Base-by-base conservation (phyloP, 2,329 filamentous ascomycete genomes). In the Orbilia ellipsospora region DNA sequence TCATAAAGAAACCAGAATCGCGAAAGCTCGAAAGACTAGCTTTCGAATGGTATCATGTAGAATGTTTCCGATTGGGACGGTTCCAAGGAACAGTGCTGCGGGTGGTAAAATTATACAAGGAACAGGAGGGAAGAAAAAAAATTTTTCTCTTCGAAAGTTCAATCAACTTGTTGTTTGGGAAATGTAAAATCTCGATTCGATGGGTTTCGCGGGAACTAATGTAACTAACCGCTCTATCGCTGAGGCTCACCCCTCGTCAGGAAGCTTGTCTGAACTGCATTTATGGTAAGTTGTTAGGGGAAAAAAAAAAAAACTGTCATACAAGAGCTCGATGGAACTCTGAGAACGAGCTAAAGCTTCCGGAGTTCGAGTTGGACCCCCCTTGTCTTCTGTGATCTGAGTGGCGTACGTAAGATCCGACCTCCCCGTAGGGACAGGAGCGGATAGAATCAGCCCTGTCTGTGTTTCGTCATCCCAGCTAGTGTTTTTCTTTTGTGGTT, bases 381-480 rank as follows among this genome's bases (percentile, higher is more conserved):
- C 36, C 63, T 28, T 59, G 36, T 26, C 26, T 8, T 23, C 6
- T 18, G 48, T 15, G n/a, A 31, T 36, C 8, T 61, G 10, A 36
- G 57, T 36, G 57, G 48, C n/a, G 13, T 36, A 18, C 23, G 44
- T 16, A 40, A 51, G 44, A 56, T 31, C 51, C 36, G 62, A 67
- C 63, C 63, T 67, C 52, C 63, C 54, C 26, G 10, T 59, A 60
- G 31, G 12, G 63, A 67, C 44, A 59, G 63, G 52, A 51, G 63
- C 63, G 28, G 55, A 50, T 31, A 26, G 8, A 44, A 65, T 55
- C 51, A 20, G 20, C 57, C 57, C 57, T 61, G 42, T 18, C 16
- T 50, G 4, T 31, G 40, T 61, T 61, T 66, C 62, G 51, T 66
- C 51, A 66, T 57, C 51, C 42, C 20, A 36, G 23, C 23, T 31